Evolutionary conservation across 208 protist species (phyloP).

Genomic region (Crithidia brevicula): DNA sequence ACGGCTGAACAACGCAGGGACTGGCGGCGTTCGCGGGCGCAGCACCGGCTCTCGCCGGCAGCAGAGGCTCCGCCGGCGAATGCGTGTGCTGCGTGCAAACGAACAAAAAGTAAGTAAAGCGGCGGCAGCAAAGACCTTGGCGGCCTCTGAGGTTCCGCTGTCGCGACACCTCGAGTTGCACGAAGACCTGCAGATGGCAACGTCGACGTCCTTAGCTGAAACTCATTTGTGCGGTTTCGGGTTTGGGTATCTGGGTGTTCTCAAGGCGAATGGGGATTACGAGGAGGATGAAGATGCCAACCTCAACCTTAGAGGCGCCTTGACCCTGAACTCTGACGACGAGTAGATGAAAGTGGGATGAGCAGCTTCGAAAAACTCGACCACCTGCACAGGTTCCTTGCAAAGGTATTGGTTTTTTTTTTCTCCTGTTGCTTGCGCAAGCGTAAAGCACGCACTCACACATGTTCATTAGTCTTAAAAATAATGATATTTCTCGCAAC

Average conservation of each 20-base stretch:
- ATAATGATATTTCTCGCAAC: neutral
- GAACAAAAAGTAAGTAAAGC: conserved; percentile 50
- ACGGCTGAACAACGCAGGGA: conserved; percentile 7
- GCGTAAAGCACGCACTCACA: no score
- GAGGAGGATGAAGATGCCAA: conserved; percentile 71
- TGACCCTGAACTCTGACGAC: conserved; percentile 52
- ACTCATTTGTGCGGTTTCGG: conserved; percentile 78
- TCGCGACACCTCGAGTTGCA: conserved; percentile 25
- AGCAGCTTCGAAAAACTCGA: no score
- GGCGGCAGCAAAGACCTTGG: conserved; percentile 42
- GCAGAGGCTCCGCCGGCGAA: conserved; percentile 34
- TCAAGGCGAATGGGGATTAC: conserved; percentile 76
- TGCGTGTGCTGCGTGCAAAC: conserved; percentile 47
- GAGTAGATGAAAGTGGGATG: no score
- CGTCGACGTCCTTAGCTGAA: conserved; percentile 4
- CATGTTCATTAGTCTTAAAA: conserved; percentile 8
- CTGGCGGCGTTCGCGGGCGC: conserved; percentile 16
- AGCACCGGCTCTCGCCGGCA: conserved; percentile 17
- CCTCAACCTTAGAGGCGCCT: conserved; percentile 54
- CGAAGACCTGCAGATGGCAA: conserved; percentile 28
- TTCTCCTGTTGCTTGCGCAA: no score
- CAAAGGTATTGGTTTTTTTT: neutral
- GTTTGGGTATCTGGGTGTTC: conserved; percentile 81
- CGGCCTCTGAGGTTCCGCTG: conserved; percentile 63
- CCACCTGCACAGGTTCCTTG: no score